Base-by-base conservation (phyloP, 228 moss, liverwort and hornwort genomes). In the Sphagnum magellanicum region DNA sequence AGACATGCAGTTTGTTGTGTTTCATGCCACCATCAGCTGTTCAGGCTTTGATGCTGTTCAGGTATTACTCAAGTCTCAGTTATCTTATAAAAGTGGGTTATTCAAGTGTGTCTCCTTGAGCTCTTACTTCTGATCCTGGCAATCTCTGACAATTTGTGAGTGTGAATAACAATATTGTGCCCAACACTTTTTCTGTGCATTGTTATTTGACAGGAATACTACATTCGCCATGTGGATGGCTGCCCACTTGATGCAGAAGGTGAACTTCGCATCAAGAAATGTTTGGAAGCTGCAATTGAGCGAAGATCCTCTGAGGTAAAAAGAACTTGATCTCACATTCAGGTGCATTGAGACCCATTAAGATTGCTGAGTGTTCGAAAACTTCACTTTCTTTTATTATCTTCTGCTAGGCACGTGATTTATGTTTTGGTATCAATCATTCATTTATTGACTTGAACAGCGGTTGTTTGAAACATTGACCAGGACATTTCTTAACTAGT, bases 1-100 rank as follows among this genome's bases (percentile, higher is more conserved):
- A 5, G 87, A 88, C 6, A 84, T 88, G 87, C 79, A 88, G 6
- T 91, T 87, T 65, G 97, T 93, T 58, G 90, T 97, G 0, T 80
- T 90, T 50, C 97, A 97, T 58, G 97, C 93, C 0, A 79, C 91
- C 0, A 91, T 97, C 4, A 85, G 88, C n/a, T 90, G 91, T 0
- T 83, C 88, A 1, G 79, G 80, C 0, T 83, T 84, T 4, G 74
- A 74, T 0, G 93, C 97, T 4, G 61, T 69, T 5, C 96, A 85
- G 85, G 89, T 92, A 65, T 68, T 13, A 10, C 5, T 1, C 12
- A 5, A 32, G 32, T 32, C 32, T 32, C 32, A 32, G 32, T 32
- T 32, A 32, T 32, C 32, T 32, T 32, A 32, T 32, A 48, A 12
- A 16, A 50, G 10, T 12, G 6, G 64, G 11, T 65, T 32, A 5